Evolutionary conservation across 2,329 filamentous ascomycete species (phyloP), one percentile per base, ranked within the genome.

Genomic region (Dendryphion nanum): DNA sequence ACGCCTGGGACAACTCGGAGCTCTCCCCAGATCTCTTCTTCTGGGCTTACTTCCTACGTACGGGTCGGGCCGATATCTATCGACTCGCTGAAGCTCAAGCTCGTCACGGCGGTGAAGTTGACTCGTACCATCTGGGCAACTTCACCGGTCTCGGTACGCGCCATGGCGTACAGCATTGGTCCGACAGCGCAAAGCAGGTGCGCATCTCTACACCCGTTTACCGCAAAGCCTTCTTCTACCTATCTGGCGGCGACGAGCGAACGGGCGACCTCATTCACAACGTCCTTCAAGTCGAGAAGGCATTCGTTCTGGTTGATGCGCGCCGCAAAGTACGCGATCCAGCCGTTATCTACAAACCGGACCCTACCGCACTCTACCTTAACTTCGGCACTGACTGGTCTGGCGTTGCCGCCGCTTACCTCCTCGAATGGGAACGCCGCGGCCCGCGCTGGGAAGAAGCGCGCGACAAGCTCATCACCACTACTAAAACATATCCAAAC

Each of bases 1-100:
- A 78, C 41, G 79, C 78, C 0, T 83, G 80, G 80, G 79, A 82
- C 33, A 83, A 83, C 51, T 79, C 76, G 0, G 79, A 83, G 53
- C 67, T 83, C 0, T 82, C 79, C 0, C 76, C 80, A 0, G 79
- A 83, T 47, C 58, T 82, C 2, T 83, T 76, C 63, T 74, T 83
- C 48, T 83, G 80, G 80, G 73, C 72, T 4, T 77, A 79, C 40
- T 83, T 82, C 60, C 68, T 83, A 2, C 74, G 75, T 7, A 82
- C 78, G 0, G 78, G 78, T 0, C 67, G 75, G 2, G 69, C 72
- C 3, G 77, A 80, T 36, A 73, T 79, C 1, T 83, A 76, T 49
- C 70, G 75, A 0, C 73, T 82, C 32, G 78, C 79, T 0, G 79
- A 83, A 50, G 74, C 77, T 0, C 61, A 80, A 36, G 75, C 76